Conservation (phyloP, 768 basidiomycete genomes). For the Lactifluus volemus region DNA sequence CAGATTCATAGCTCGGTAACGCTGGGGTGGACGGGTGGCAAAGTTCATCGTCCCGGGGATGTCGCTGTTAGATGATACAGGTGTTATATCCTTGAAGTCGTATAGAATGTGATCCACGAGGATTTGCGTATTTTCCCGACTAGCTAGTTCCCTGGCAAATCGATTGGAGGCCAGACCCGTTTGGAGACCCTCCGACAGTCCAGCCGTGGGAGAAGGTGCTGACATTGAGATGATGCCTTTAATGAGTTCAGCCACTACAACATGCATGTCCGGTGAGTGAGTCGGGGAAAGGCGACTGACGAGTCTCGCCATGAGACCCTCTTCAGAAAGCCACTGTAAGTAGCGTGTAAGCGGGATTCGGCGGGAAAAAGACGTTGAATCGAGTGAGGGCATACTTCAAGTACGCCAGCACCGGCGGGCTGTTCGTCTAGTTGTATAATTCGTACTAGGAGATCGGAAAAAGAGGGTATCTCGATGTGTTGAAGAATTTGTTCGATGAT, state of each 20-base stretch:
- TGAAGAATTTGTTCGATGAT: conserved; percentile 75
- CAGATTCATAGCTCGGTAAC: conserved; percentile 41
- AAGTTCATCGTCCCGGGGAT: conserved; percentile 21
- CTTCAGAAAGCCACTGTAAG: conserved; percentile 76
- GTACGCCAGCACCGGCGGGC: conserved; percentile 69
- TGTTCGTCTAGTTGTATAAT: conserved; percentile 87
- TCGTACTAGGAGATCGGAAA: conserved; percentile 86
- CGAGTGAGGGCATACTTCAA: conserved; percentile 59
- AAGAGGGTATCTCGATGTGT: conserved; percentile 83
- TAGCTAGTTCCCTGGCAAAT: conserved; percentile 83
- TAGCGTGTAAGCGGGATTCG: conserved; percentile 27
- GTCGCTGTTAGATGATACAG: background rate
- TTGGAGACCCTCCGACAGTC: conserved; percentile 58
- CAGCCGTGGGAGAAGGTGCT: conserved; percentile 74
- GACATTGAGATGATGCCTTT: conserved; percentile 94
- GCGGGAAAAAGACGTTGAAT: conserved; percentile 25
- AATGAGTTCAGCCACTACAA: conserved; percentile 82
- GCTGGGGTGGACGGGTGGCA: conserved; percentile 17
- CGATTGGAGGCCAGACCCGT: conserved; percentile 73
- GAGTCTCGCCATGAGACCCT: conserved; percentile 74
- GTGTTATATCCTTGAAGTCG: conserved; percentile 36
- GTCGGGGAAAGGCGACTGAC: conserved; percentile 76
- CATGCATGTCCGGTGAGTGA: conserved; percentile 67
- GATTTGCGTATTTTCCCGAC: conserved; percentile 56
- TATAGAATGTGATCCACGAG: conserved; percentile 71